These are phyloP conservation scores for Fusarium agapanthi DNA, from an alignment of 2,329 filamentous ascomycete genomes.

Conservation along the genomic window DNA sequence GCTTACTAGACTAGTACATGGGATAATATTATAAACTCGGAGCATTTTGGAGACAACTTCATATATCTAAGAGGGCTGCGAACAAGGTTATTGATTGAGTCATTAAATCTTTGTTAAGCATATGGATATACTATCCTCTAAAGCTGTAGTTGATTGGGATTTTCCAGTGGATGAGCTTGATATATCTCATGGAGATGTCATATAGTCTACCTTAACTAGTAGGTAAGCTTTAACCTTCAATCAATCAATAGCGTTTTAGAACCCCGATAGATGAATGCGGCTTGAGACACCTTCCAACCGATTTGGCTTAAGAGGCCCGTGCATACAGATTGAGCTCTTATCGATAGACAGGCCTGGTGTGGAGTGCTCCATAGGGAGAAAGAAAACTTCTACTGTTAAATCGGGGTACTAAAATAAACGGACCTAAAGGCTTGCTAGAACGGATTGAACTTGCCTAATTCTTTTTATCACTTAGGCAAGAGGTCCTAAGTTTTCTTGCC, in stretches of 20 bases:
- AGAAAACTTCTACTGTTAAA: background rate
- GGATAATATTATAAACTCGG: background rate
- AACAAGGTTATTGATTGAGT: background rate
- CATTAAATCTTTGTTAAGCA: background rate
- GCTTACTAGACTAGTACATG: background rate
- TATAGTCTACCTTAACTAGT: too few relatives aligned
- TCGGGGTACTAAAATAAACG: background rate
- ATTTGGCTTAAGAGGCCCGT: background rate
- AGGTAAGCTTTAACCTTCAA: background rate
- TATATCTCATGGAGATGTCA: background rate
- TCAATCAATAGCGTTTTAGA: background rate
- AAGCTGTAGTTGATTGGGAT: background rate
- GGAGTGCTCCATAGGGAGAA: background rate
- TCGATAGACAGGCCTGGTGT: conserved; percentile 27
- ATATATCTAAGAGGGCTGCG: background rate
- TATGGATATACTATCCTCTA: background rate
- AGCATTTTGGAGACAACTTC: background rate
- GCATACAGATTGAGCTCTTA: conserved; percentile 29
- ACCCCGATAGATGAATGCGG: conserved; percentile 34
- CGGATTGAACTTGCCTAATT: background rate
- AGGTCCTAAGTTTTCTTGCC: background rate
- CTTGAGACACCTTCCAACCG: conserved; percentile 11
- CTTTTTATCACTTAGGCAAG: background rate
- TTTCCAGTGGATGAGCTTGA: background rate
- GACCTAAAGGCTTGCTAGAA: background rate